A percentile compares a stretch with the other conserved stretches of the same genome.
Conservation (phyloP, 2,329 filamentous ascomycete species). For the Ambrosiella xylebori region DNA sequence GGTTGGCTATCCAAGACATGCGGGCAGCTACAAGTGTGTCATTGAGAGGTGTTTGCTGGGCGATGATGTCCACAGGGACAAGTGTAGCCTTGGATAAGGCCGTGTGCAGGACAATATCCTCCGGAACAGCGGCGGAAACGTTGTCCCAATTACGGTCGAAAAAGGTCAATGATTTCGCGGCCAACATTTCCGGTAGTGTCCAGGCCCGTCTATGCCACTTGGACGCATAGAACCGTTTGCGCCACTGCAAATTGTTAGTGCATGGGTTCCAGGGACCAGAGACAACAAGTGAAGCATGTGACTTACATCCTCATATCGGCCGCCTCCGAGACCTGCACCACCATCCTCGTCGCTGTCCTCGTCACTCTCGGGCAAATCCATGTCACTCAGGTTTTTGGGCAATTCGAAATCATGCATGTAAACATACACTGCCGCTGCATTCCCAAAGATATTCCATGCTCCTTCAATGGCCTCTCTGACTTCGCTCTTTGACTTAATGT, state of each 20-base stretch:
- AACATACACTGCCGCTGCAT: constrained; percentile 17
- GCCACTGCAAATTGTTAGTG: constrained; percentile 7
- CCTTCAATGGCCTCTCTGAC: constrained; percentile 18
- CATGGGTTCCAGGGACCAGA: no score
- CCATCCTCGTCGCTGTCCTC: constrained; percentile 7
- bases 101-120: not conserved
- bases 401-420: constrained; percentile 16
- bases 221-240: constrained; percentile 9
- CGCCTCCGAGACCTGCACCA: constrained; percentile 6
- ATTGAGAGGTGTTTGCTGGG: not conserved
- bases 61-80: constrained; percentile 4
- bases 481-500: constrained; percentile 17
- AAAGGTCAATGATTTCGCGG: constrained; percentile 6
- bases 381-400: constrained; percentile 8
- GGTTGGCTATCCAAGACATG: constrained; percentile 20
- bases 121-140: constrained; percentile 3
- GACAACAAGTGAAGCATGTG: not conserved
- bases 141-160: constrained; percentile 11
- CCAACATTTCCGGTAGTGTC: constrained; percentile 14
- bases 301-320: constrained; percentile 6
- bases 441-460: constrained; percentile 17
- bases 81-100: constrained; percentile 4
- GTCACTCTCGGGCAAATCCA: constrained; percentile 2
- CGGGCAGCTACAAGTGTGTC: constrained; percentile 14
- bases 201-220: constrained; percentile 14